Conservation (phyloP, 1,139 yeast genomes). For the Yamadazyma dushanensis region DNA sequence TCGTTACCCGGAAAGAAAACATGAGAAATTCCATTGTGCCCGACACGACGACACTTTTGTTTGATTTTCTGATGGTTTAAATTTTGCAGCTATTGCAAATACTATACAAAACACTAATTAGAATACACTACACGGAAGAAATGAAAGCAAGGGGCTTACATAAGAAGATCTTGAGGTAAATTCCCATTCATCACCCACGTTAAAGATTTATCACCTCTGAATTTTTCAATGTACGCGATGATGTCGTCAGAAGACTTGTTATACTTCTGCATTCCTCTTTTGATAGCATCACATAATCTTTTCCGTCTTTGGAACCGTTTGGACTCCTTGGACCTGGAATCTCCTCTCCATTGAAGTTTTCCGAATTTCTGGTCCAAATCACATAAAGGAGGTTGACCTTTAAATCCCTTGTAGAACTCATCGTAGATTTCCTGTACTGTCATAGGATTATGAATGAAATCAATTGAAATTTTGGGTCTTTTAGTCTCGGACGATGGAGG, state of each 20-base stretch:
- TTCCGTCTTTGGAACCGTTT: slow-evolving; percentile 48
- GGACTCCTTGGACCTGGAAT: slow-evolving; percentile 47
- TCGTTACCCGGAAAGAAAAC: slow-evolving; percentile 29
- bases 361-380: slow-evolving; percentile 48
- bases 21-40: slow-evolving; percentile 18
- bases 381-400: slow-evolving; percentile 46
- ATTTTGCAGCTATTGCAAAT: not conserved
- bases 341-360: slow-evolving; percentile 50
- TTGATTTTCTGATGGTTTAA: no score
- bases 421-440: slow-evolving; percentile 48
- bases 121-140: slow-evolving; percentile 8
- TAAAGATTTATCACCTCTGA: slow-evolving; percentile 44
- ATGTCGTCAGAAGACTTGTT: slow-evolving; percentile 46
- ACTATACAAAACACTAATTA: slow-evolving; percentile 1
- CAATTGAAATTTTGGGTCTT: slow-evolving; percentile 38
- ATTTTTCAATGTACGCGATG: slow-evolving; percentile 42
- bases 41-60: no score
- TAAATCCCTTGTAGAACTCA: slow-evolving; percentile 47
- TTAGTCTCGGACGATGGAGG: slow-evolving; percentile 17
- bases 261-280: slow-evolving; percentile 42
- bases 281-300: slow-evolving; percentile 47
- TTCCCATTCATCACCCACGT: slow-evolving; percentile 55
- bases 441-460: slow-evolving; percentile 48
- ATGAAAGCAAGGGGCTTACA: slow-evolving; percentile 19
- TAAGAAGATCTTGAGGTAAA: slow-evolving; percentile 37